Evolutionary conservation across 306 rosid genomes (phyloP), one percentile per base, ranked within the genome.

Genomic region (Trifolium repens): DNA sequence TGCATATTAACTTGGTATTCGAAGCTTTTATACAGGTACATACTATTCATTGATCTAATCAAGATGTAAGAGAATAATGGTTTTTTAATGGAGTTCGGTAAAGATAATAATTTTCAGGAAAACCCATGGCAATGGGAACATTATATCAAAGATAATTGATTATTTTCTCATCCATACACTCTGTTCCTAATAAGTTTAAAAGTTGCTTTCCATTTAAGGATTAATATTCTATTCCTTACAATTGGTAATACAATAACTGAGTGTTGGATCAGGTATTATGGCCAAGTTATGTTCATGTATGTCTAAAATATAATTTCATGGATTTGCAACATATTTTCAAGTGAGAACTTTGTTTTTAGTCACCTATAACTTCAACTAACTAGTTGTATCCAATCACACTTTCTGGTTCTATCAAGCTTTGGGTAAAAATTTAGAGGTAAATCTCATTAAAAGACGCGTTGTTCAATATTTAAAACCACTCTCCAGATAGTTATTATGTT

Each of bases 1-100:
- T 73, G 73, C 85, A 52, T 81, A 85, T 85, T 81, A 84, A 87
- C 80, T 55, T 80, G 82, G 55, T 57, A 60, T 78, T 77, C 80
- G 4, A 77, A 93, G 90, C 82, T 87, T 73, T 78, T 81, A 79
- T 87, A 83, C 89, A 88, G 91, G 93, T 94, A 78, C 84, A 66
- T 30, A 66, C 59, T 62, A 46, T 74, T 75, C 83, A 79, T 76
- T 77, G 72, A 78, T 79, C 77, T 85, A 86, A 85, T 76, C 70
- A 71, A 80, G 86, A 79, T 73, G 54, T 75, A 78, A 77, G 71
- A 62, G 74, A 84, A 42, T 79, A 82, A 65, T 76, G 74, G 69
- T 72, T 74, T 72, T 69, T 70, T 19, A 73, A 81, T 32, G 84
- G 75, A 77, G 64, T 57, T 63, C 26, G 8, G 66, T 47, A 79